Evolutionary conservation across 2,329 filamentous ascomycete species (phyloP), one percentile per base, ranked within the genome.

Genomic region (Cercospora sojina): DNA sequence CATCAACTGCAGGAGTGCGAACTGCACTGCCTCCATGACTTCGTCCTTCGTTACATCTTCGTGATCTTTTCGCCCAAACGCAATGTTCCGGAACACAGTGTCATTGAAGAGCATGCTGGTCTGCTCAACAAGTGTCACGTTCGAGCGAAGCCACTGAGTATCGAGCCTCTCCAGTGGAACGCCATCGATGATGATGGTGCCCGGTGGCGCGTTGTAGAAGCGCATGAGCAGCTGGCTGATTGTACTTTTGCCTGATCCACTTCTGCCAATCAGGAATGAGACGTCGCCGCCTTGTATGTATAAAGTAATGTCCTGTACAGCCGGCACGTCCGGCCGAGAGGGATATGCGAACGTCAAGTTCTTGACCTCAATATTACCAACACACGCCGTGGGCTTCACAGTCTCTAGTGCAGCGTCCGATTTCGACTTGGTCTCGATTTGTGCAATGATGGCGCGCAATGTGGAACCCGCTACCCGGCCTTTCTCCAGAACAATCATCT

Each of bases 171-270:
- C 76, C 2, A 95, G 80, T 0, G 86, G 80, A 1, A 84, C 76
- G 0, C 86, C 88, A 73, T 96, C 92, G 9, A 98, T 80, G 0
- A 84, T 76, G 16, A 97, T 88, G 0, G 85, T 77, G 0, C 93
- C 94, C 0, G 80, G 80, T 0, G 80, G 77, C 0, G 91, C 87
- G 6, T 86, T 81, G 74, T 97, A 97, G 72, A 96, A 91, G 12
- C 89, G 87, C 59, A 93, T 83, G 0, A 98, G 83, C 0, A 98
- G 83, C 74, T 92, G 92, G 1, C 90, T 89, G 1, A 98, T 75
- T 0, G 94, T 98, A 72, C 92, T 97, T 77, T 98, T 98, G 0
- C 94, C 94, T 1, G 92, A 97, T 0, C 95, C 95, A 74, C 92
- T 97, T 73, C 85, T 86, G 0, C 94, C 95, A 59, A 97, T 87